Base-by-base conservation (phyloP, 1,284 basidiomycete species). In the Tremellales sp. region DNA sequence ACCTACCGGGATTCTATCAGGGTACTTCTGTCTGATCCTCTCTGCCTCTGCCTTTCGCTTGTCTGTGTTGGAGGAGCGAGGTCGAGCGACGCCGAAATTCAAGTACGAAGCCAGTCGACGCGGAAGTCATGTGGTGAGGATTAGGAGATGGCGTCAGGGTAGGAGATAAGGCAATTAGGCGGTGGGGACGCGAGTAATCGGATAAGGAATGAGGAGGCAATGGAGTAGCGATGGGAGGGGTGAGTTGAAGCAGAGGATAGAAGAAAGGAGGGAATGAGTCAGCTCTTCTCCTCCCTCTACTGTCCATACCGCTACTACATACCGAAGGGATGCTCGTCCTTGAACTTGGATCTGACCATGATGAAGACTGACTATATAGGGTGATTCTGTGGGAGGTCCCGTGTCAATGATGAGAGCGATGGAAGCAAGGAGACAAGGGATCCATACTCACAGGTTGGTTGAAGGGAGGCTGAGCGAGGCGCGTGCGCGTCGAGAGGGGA, bases 271-370 rank as follows among this genome's bases (percentile, higher is more conserved):
- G 24, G 13, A 42, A 24, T 28, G 26, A 22, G 43, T 54, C 51
- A 58, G 51, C 51, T 13, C n/a, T 24, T 18, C 10, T 3, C 24
- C 16, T 26, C 27, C 25, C 19, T 12, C 10, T 25, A 18, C 26
- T 37, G 37, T 16, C 5, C 28, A n/a, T 14, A 24, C 12, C 31
- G 44, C 18, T 24, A 27, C 45, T 29, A 78, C 83, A 55, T 63
- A 95, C 93, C 93, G 70, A 97, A 98, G 50, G 92, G 88, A 75
- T 98, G 95, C 78, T 98, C 95, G 75, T 97, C 94, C 83, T 98
- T 98, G 81, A 98, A 98, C 79, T 97, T 95, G 71, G 92, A 94
- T 72, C 92, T 84, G 85, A 97, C 95, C 70, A 73, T 74, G 10
- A 24, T 60, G 52, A n/a, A 36, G 31, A 22, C 18, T 5, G 41